A percentile compares a stretch with the other conserved stretches of the same genome.
These are phyloP conservation scores for Naganishia kalamii DNA, from an alignment of 768 basidiomycete genomes.

Conservation along the genomic window DNA sequence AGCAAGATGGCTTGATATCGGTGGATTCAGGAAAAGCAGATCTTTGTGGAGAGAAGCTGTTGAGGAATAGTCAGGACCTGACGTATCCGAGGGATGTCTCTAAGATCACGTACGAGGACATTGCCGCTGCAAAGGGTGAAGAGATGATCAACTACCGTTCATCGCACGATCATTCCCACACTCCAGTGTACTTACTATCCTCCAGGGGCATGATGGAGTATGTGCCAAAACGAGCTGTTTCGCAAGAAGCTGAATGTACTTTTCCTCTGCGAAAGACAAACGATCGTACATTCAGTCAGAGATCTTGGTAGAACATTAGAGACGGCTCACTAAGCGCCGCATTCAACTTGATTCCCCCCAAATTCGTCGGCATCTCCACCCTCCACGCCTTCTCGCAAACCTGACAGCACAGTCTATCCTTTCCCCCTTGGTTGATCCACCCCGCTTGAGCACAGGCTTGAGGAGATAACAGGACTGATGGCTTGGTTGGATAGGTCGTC, in stretches of 20 bases:
- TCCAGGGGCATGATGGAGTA: background rate
- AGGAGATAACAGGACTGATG: background rate
- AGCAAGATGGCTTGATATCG: slow-evolving; percentile 14
- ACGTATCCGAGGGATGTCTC: background rate
- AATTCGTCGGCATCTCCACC: background rate
- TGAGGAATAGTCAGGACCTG: background rate
- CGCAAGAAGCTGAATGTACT: background rate
- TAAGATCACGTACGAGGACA: background rate
- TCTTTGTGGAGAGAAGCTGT: slow-evolving; percentile 1
- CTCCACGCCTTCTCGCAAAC: slow-evolving; percentile 10
- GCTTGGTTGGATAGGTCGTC: slow-evolving; percentile 3
- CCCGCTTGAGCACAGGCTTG: slow-evolving; percentile 12
- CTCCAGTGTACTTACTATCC: background rate
- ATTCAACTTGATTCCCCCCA: background rate
- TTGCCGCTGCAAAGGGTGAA: background rate
- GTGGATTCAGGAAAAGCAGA: background rate
- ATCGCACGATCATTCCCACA: no score
- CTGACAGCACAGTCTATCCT: slow-evolving; percentile 1
- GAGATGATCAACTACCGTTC: background rate
- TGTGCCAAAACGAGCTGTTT: slow-evolving; percentile 1
- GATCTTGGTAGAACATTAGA: background rate
- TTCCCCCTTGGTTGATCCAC: slow-evolving; percentile 11
- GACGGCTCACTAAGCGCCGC: background rate
- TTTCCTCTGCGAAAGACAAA: background rate
- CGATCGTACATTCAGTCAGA: no score